These are phyloP conservation scores for Aechmea fasciata DNA, from an alignment of 176 grass and related monocot genomes.

Conservation along the genomic window DNA sequence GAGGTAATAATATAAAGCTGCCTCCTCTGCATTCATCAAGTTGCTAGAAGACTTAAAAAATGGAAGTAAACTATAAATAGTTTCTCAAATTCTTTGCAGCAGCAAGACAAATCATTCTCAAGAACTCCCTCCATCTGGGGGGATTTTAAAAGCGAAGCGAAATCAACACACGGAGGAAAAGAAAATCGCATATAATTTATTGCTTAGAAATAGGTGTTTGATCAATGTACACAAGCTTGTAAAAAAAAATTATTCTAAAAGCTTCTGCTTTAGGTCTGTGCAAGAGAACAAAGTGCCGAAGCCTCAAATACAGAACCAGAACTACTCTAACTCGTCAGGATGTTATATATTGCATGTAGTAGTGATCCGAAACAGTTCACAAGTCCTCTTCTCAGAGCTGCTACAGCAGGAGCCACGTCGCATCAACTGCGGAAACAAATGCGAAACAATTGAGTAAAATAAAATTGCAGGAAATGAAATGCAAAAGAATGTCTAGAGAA, in stretches of 20 bases:
- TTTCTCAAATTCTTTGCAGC: too few species aligned
- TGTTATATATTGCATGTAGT: neutral
- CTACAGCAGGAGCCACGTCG: neutral
- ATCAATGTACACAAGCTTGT: neutral
- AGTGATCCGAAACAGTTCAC: neutral
- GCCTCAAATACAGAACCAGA: neutral
- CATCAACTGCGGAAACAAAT: neutral
- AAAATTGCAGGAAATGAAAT: neutral
- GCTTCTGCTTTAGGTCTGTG: neutral
- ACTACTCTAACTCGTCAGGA: neutral
- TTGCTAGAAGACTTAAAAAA: too few species aligned
- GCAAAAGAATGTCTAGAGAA: neutral
- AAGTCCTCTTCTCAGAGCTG: neutral
- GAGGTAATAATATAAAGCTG: too few species aligned
- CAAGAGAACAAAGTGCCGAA: neutral
- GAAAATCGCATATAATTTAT: neutral
- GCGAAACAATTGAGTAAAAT: neutral
- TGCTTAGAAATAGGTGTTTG: neutral
- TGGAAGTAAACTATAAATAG: too few species aligned
- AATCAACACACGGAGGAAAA: neutral
- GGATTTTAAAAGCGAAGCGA: neutral
- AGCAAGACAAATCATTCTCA: too few species aligned
- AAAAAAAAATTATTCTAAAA: neutral
- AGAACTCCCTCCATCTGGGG: too few species aligned
- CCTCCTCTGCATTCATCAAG: too few species aligned